These are phyloP conservation scores for Eutypa lata DNA, from an alignment of 2,329 filamentous ascomycete genomes.

Conservation along the genomic window DNA sequence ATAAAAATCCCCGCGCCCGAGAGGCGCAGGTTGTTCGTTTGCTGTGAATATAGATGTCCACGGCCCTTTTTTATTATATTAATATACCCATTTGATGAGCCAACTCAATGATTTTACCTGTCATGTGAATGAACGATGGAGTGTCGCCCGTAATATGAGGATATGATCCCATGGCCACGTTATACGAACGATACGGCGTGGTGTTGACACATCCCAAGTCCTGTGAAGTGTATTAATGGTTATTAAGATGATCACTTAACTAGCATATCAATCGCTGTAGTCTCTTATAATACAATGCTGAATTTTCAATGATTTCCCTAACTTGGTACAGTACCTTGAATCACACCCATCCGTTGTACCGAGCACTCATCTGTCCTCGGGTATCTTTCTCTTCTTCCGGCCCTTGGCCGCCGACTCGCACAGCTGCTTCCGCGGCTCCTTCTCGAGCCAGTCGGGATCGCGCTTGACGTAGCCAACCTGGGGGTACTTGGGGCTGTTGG, in stretches of 20 bases:
- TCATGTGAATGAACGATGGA: too few relatives aligned
- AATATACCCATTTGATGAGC: not conserved
- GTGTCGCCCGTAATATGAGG: too few relatives aligned
- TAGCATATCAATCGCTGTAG: too few relatives aligned
- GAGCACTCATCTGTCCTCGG: conserved; percentile 38
- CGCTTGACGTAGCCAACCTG: conserved; percentile 72
- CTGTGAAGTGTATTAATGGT: too few relatives aligned
- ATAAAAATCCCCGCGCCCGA: not conserved
- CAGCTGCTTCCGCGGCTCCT: conserved; percentile 58
- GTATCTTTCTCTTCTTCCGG: conserved; percentile 54
- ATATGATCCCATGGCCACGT: too few relatives aligned
- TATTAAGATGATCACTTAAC: too few relatives aligned
- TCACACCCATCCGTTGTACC: too few relatives aligned
- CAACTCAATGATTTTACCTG: not conserved
- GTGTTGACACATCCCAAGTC: too few relatives aligned
- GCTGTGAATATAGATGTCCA: not conserved
- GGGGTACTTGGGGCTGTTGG: conserved; percentile 74
- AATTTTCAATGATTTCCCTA: too few relatives aligned
- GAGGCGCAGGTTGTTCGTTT: not conserved
- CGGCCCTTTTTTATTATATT: not conserved
- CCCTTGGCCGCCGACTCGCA: conserved; percentile 67
- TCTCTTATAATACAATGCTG: too few relatives aligned
- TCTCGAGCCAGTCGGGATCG: conserved; percentile 59
- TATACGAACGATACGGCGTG: too few relatives aligned
- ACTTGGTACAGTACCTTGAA: too few relatives aligned